Evolutionary conservation across 2,329 filamentous ascomycete genomes (phyloP).

Genomic region (Cryphonectria japonica): DNA sequence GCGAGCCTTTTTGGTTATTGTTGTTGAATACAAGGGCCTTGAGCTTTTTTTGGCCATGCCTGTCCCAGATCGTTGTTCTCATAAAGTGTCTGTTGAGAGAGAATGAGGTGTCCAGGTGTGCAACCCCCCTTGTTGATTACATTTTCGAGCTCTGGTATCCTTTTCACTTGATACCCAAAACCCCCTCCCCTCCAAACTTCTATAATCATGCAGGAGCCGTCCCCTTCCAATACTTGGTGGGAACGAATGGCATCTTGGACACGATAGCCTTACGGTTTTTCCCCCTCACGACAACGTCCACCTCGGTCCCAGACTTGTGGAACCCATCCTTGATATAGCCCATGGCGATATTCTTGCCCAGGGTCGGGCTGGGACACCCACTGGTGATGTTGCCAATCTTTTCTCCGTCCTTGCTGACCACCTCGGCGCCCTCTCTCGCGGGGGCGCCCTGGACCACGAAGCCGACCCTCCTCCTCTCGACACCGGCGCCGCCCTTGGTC

Average conservation of each 20-base stretch:
- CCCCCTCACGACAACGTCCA: constrained; percentile 77
- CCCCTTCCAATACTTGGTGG: constrained; percentile 73
- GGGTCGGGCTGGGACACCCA: constrained; percentile 83
- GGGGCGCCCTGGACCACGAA: constrained; percentile 84
- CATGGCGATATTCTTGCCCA: constrained; percentile 95
- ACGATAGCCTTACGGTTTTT: constrained; percentile 75
- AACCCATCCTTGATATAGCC: constrained; percentile 81
- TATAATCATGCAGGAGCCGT: constrained; percentile 28
- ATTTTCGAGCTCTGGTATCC: background rate
- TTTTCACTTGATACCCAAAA: background rate
- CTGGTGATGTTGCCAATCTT: constrained; percentile 83
- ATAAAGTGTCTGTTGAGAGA: background rate
- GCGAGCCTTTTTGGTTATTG: background rate
- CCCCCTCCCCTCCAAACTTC: too few species aligned
- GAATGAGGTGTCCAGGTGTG: background rate
- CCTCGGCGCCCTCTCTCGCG: constrained; percentile 84
- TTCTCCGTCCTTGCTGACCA: constrained; percentile 67
- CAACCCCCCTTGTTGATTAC: background rate
- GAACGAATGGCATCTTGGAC: constrained; percentile 87
- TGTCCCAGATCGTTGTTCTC: background rate
- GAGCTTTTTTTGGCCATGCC: background rate
- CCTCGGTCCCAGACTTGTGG: constrained; percentile 83
- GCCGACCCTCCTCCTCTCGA: constrained; percentile 75
- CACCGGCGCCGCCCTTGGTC: constrained; percentile 72
- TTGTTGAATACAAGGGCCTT: constrained; percentile 10